Conservation (phyloP, 768 basidiomycete species). For the Nidula microcarpa region DNA sequence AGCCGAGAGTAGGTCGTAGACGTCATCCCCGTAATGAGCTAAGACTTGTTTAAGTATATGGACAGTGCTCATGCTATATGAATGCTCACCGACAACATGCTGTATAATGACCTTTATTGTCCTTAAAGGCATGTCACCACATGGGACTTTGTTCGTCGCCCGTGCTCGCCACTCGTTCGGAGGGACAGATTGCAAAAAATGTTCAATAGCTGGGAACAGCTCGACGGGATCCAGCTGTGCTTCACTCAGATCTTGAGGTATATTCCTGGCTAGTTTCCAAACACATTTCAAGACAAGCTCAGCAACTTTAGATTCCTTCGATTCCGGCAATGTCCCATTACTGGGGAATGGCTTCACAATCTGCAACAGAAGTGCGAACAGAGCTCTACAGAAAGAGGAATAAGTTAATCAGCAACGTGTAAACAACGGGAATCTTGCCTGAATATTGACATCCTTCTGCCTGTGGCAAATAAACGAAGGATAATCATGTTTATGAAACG, state of each 20-base stretch:
- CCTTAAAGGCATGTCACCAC: conserved; percentile 96
- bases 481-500: conserved; percentile 99
- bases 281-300: conserved; percentile 95
- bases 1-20: conserved; percentile 86
- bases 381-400: conserved; percentile 40
- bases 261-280: conserved; percentile 95
- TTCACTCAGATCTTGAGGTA: conserved; percentile 86
- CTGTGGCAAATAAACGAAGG: conserved; percentile 87
- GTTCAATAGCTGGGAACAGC: conserved; percentile 88
- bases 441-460: conserved; percentile 87
- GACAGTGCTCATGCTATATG: neutral
- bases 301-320: conserved; percentile 83
- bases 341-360: conserved; percentile 82
- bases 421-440: conserved; percentile 46
- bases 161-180: conserved; percentile 96
- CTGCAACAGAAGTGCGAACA: conserved; percentile 79
- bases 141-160: conserved; percentile 86
- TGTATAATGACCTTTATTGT: conserved; percentile 99
- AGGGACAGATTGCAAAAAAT: conserved; percentile 88
- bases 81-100: conserved; percentile 84
- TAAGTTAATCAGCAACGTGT: conserved; percentile 3
- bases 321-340: conserved; percentile 67
- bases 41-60: conserved; percentile 6
- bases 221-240: conserved; percentile 81
- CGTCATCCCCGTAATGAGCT: conserved; percentile 85